Evolutionary conservation across 2,329 filamentous ascomycete genomes (phyloP).

Genomic region (Calonectria crousiana): DNA sequence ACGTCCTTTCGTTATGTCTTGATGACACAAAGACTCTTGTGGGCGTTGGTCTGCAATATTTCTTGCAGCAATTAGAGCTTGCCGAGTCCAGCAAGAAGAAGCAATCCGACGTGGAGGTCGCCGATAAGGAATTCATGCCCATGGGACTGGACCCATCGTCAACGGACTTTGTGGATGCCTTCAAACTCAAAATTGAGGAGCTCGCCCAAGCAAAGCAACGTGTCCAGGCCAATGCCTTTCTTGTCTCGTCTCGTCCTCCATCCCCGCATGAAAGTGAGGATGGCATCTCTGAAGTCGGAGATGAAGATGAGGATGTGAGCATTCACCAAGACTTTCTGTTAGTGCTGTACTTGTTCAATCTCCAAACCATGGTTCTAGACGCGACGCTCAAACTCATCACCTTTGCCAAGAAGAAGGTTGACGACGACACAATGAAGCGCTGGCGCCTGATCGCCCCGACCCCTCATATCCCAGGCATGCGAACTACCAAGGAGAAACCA

Average conservation of each 20-base stretch:
- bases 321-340: constrained; percentile 23
- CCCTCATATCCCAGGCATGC: not conserved
- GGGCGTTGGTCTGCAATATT: constrained; percentile 14
- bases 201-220: constrained; percentile 1
- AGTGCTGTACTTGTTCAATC: constrained; percentile 19
- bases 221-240: constrained; percentile 9
- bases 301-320: not conserved
- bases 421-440: constrained; percentile 7
- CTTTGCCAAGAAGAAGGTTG: constrained; percentile 20
- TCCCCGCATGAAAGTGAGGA: not conserved
- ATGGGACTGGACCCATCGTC: constrained; percentile 11
- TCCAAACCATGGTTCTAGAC: constrained; percentile 21
- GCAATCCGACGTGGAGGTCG: not conserved
- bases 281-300: not conserved
- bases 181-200: constrained; percentile 7
- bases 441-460: not conserved
- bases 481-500: not conserved
- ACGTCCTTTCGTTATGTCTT: constrained; percentile 16
- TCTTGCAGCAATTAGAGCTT: constrained; percentile 18
- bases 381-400: constrained; percentile 16
- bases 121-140: not conserved
- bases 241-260: not conserved
- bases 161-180: not conserved
- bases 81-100: not conserved
- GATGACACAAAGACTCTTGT: constrained; percentile 20